Conservation (phyloP, 1,139 yeast species). For the Pichia sp. region DNA sequence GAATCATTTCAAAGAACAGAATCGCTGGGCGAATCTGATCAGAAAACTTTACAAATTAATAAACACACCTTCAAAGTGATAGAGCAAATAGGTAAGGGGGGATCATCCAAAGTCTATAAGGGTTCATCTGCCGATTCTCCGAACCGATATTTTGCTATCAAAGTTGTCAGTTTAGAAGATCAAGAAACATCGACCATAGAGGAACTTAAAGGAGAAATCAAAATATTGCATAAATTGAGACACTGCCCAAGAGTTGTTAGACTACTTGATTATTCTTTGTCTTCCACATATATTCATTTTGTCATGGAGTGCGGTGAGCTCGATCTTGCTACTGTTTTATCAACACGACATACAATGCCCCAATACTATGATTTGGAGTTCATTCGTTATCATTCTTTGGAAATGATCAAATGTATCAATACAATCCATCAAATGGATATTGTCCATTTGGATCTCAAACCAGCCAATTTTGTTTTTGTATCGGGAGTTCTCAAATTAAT, state of each 20-base stretch:
- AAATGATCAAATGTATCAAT: conserved; percentile 73
- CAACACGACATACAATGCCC: conserved; percentile 35
- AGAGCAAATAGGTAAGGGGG: conserved; percentile 85
- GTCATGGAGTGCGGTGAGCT: conserved; percentile 97
- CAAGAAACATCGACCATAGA: conserved; percentile 66
- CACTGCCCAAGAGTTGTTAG: conserved; percentile 70
- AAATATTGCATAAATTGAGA: conserved; percentile 54
- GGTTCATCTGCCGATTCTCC: conserved; percentile 43
- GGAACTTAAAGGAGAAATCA: conserved; percentile 89
- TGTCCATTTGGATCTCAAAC: conserved; percentile 92
- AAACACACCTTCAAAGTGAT: conserved; percentile 63
- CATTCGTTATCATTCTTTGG: conserved; percentile 74
- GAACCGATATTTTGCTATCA: conserved; percentile 66
- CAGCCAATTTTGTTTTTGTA: conserved; percentile 89
- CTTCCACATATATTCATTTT: conserved; percentile 55
- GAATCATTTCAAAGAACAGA: conserved; percentile 1
- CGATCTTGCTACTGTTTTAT: conserved; percentile 78
- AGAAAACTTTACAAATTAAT: conserved; percentile 36
- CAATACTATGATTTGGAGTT: conserved; percentile 61
- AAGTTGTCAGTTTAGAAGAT: conserved; percentile 74
- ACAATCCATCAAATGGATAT: conserved; percentile 86
- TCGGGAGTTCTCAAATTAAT: conserved; percentile 80
- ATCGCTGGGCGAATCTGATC: neutral
- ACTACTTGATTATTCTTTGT: conserved; percentile 66
- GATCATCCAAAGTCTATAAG: conserved; percentile 86